Base-by-base conservation (phyloP, 2,329 filamentous ascomycete species). In the Microthyrium microscopicum region DNA sequence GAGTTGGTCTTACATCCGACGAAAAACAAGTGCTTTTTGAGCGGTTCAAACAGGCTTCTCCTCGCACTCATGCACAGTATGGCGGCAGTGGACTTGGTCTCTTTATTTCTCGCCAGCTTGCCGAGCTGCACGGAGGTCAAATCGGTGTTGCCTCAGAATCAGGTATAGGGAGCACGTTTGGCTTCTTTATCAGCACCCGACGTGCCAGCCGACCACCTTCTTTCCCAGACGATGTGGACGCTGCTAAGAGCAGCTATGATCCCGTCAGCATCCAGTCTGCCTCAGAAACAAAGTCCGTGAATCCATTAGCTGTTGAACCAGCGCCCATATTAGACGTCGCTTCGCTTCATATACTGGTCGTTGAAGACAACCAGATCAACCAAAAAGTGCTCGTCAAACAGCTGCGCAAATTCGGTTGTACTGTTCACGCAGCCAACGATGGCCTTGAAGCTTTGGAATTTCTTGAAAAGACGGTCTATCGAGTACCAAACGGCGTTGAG, bases 71-170 rank as follows among this genome's bases (percentile, higher is more conserved):
- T 15, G 30, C 30, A 5, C 35, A 37, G 11, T 37, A 37, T 13
- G 35, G 35, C 12, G 35, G 35, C 4, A 20, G 11, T 18, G 35
- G 35, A 3, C 22, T 37, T 1, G 77, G 77, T 0, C 57, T 81
- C 0, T 80, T 77, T 46, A 80, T 82, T 36, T 74, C 67, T 31
- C 62, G 72, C n/a, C 64, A 73, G 25, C 60, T 82, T 7, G 72
- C 71, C 2, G 73, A 79, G 44, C 59, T 79, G 22, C 74, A 79
- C 41, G 73, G 74, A 12, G 77, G 77, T 2, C 64, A 72, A 28
- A 77, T 82, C 24, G 75, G 74, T 1, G 70, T 80, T 5, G 58
- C 61, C 2, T 75, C 72, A 0, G 48, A 60, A 29, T 61, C 63
- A 38, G 71, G 66, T 5, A 49, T 62, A 8, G 74, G 74, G 20